A percentile compares a stretch with the other conserved stretches of the same genome.
Conservation (phyloP, 2,329 filamentous ascomycete genomes). For the Hortaea sp. region DNA sequence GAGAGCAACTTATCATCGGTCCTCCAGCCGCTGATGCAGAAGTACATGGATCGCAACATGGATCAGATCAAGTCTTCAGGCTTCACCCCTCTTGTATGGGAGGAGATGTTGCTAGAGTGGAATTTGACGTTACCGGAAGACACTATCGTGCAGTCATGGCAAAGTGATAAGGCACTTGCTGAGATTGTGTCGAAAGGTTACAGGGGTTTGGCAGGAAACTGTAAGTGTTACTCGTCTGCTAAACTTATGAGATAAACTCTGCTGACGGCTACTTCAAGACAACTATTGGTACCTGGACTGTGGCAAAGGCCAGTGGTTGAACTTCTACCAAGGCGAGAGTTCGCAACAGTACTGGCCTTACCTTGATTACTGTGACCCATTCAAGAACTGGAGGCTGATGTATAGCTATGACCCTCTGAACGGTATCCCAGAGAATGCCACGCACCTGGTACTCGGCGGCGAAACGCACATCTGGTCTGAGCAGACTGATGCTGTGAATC, state of each 20-base stretch:
- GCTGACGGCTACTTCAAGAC: not conserved
- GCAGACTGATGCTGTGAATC: constrained; percentile 61
- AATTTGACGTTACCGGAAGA: constrained; percentile 62
- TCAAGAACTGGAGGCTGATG: constrained; percentile 71
- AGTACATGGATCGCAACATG: constrained; percentile 63
- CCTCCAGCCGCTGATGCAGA: constrained; percentile 66
- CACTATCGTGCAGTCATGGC: constrained; percentile 72
- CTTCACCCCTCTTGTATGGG: constrained; percentile 71
- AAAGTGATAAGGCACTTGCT: constrained; percentile 52
- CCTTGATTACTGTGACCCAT: constrained; percentile 69
- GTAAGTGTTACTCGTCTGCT: constrained; percentile 40
- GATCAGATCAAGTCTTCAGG: constrained; percentile 52
- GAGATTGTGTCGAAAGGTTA: constrained; percentile 53
- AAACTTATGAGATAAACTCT: constrained; percentile 12
- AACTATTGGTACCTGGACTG: constrained; percentile 65
- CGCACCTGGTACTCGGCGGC: constrained; percentile 65
- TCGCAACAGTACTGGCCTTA: constrained; percentile 55
- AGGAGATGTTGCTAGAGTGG: constrained; percentile 74
- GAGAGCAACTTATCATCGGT: constrained; percentile 54
- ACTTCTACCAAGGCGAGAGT: constrained; percentile 47
- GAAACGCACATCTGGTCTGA: constrained; percentile 78
- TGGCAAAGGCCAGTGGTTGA: constrained; percentile 68
- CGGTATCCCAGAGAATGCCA: constrained; percentile 50
- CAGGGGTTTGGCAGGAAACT: constrained; percentile 65
- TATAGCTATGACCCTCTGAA: constrained; percentile 69